Evolutionary conservation across 2,329 filamentous ascomycete species (phyloP).

Genomic region (Penicillium sp.): DNA sequence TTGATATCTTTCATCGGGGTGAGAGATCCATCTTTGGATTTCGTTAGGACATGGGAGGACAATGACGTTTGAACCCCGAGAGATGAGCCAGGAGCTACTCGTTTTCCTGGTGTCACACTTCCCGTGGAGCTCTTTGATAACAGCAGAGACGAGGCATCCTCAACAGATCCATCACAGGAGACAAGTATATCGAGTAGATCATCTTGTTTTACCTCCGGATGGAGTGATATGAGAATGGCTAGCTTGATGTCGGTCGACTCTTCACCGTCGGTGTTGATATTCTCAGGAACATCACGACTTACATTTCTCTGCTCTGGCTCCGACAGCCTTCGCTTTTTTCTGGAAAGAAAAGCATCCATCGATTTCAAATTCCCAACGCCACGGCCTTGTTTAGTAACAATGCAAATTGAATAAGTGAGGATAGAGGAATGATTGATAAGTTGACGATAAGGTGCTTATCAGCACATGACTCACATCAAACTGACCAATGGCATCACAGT

Average conservation of each 20-base stretch:
- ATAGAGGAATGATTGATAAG: neutral
- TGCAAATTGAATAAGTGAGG: neutral
- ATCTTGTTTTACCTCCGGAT: conserved; percentile 64
- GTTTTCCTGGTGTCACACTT: conserved; percentile 23
- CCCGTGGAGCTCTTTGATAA: conserved; percentile 19
- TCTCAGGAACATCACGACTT: neutral
- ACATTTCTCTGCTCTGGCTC: neutral
- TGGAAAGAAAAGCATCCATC: conserved; percentile 45
- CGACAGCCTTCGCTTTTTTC: conserved; percentile 34
- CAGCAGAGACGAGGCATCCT: conserved; percentile 62
- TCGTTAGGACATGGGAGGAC: conserved; percentile 47
- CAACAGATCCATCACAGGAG: conserved; percentile 73
- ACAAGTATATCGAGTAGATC: conserved; percentile 76
- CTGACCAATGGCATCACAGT: conserved; percentile 33
- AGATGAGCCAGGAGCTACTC: conserved; percentile 38
- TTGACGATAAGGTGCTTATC: conserved; percentile 20
- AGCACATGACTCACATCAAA: conserved; percentile 31
- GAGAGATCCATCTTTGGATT: conserved; percentile 40
- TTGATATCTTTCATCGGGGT: conserved; percentile 20
- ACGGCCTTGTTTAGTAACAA: neutral
- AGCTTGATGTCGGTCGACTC: conserved; percentile 90
- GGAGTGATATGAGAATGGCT: conserved; percentile 76
- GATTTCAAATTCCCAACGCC: neutral
- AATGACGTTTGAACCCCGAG: conserved; percentile 66
- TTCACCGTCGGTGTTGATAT: conserved; percentile 49